phyloP scores from a whole-genome alignment of 2,329 filamentous ascomycete genomes.

The Penicillium sp. region DNA sequence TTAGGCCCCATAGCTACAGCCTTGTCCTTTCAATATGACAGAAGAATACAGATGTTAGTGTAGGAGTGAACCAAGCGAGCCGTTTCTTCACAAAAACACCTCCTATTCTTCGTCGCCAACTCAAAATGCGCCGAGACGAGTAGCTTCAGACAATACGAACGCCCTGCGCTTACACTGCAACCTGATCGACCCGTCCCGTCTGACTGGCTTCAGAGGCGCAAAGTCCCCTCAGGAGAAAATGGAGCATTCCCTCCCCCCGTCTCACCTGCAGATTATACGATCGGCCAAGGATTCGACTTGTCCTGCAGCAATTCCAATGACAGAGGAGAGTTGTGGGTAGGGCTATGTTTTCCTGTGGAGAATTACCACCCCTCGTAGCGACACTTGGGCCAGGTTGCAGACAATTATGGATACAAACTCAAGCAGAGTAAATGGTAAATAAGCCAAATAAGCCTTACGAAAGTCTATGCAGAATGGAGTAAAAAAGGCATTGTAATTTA shows the following conservation, averaged over 20 bases:
- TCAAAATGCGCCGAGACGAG: neutral
- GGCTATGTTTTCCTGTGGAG: neutral
- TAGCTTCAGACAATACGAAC: neutral
- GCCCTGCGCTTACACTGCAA: neutral
- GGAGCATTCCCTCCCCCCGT: neutral
- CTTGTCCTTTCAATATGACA: neutral
- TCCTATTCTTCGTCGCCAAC: neutral
- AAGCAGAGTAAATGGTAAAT: neutral
- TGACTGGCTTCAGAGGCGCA: neutral
- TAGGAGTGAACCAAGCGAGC: neutral
- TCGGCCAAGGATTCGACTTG: neutral
- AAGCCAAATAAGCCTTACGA: neutral
- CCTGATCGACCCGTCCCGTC: neutral
- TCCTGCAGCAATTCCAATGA: neutral
- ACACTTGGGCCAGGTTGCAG: too few species aligned
- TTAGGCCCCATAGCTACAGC: too few species aligned
- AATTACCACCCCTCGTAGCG: neutral
- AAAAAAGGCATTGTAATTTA: neutral
- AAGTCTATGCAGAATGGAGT: neutral
- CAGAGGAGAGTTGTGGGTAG: neutral
- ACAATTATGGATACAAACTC: neutral
- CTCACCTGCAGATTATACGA: neutral
- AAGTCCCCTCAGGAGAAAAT: neutral
- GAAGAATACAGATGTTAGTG: neutral
- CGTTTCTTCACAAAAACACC: neutral